These are phyloP conservation scores for Solanum bulbocastanum DNA, from an alignment of 257 asterid species.

Conservation along the genomic window DNA sequence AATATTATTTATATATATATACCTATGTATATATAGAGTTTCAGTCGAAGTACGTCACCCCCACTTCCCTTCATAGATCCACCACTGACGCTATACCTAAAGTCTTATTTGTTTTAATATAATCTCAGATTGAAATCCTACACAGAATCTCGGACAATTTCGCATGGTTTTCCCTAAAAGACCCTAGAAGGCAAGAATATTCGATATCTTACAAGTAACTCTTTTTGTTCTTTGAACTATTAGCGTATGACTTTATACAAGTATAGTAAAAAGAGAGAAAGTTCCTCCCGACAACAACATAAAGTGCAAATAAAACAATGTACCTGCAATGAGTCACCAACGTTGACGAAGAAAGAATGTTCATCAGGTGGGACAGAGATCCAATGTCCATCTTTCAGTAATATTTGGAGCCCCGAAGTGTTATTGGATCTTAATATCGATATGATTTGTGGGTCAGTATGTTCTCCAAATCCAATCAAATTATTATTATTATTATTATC, in stretches of 20 bases:
- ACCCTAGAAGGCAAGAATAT: not conserved
- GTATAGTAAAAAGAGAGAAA: not conserved
- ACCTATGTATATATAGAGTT: too few relatives aligned
- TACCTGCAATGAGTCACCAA: conserved; percentile 87
- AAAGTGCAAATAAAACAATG: not conserved
- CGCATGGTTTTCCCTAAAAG: too few relatives aligned
- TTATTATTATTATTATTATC: conserved; percentile 6
- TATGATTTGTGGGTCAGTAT: conserved; percentile 84
- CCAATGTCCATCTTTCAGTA: conserved; percentile 56
- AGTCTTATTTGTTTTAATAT: too few relatives aligned
- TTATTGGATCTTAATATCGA: conserved; percentile 75
- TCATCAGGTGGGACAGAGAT: conserved; percentile 70
- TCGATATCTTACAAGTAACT: not conserved
- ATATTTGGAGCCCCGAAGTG: conserved; percentile 64
- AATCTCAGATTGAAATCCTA: too few relatives aligned
- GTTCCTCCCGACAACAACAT: not conserved
- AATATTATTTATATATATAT: too few relatives aligned
- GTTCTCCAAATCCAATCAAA: conserved; percentile 68
- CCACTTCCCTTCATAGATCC: too few relatives aligned
- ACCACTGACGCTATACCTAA: too few relatives aligned
- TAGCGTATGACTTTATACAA: not conserved
- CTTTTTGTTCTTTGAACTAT: too few relatives aligned
- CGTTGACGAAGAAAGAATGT: conserved; percentile 62
- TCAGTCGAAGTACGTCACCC: too few relatives aligned
- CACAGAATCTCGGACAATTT: too few relatives aligned